A percentile compares a stretch with the other conserved stretches of the same genome.
Evolutionary conservation across 257 asterid species (phyloP).

Genomic region (Primulina huaijiensis): DNA sequence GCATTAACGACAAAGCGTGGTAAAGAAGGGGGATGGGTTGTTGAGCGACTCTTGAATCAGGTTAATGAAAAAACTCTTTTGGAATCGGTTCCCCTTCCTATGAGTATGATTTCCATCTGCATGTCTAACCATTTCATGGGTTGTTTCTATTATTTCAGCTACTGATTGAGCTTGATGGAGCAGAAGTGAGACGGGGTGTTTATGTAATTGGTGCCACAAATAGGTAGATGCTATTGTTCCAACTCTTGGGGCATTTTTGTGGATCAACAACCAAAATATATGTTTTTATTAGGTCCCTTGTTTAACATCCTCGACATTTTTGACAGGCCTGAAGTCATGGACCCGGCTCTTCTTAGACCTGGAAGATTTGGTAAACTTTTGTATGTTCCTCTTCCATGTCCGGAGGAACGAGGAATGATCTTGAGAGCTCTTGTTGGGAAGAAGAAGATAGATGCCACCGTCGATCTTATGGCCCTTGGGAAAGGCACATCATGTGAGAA

Average conservation of each 20-base stretch:
- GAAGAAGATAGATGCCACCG: slow-evolving; percentile 50
- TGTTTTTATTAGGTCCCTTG: background rate
- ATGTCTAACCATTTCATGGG: slow-evolving; percentile 9
- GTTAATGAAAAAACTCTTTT: slow-evolving; percentile 29
- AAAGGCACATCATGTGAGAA: slow-evolving; percentile 51
- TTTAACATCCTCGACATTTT: slow-evolving; percentile 14
- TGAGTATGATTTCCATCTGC: background rate
- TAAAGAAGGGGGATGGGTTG: slow-evolving; percentile 80
- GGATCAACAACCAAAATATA: background rate
- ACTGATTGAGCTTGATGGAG: slow-evolving; percentile 81
- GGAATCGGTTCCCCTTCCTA: slow-evolving; percentile 1
- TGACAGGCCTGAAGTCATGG: slow-evolving; percentile 81
- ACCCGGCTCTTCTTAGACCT: slow-evolving; percentile 73
- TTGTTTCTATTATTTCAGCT: slow-evolving; percentile 47
- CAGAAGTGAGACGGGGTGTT: slow-evolving; percentile 68
- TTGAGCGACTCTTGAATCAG: slow-evolving; percentile 72
- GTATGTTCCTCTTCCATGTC: slow-evolving; percentile 78
- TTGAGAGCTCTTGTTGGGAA: slow-evolving; percentile 64
- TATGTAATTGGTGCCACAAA: slow-evolving; percentile 90
- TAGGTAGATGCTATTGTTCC: slow-evolving; percentile 42
- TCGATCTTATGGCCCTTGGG: slow-evolving; percentile 71
- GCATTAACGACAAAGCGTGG: slow-evolving; percentile 75
- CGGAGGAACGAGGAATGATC: slow-evolving; percentile 82
- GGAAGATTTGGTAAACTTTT: slow-evolving; percentile 79
- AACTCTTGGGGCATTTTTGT: background rate